These are phyloP conservation scores for Fomitopsis serialis DNA, from an alignment of 768 basidiomycete species.

Conservation along the genomic window DNA sequence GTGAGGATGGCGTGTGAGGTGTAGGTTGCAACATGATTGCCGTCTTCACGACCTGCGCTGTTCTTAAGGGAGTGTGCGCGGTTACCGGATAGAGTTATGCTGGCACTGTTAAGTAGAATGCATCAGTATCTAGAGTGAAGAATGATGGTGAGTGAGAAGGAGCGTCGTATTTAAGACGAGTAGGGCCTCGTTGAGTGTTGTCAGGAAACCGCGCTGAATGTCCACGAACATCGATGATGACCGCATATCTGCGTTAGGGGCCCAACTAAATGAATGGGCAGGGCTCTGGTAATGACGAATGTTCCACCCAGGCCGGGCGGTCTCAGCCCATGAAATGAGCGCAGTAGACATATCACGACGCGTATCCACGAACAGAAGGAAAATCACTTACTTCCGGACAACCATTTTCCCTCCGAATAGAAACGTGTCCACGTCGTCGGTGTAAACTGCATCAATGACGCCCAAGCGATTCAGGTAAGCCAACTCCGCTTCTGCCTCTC, in stretches of 20 bases:
- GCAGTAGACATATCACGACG: too few species aligned
- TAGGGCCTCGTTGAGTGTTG: too few species aligned
- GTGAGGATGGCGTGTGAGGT: conserved; percentile 32
- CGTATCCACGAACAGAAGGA: not conserved
- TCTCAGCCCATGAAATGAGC: too few species aligned
- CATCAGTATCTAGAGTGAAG: not conserved
- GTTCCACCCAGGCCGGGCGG: too few species aligned
- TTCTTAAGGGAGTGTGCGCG: conserved; percentile 57
- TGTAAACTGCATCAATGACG: conserved; percentile 81
- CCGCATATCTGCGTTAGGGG: too few species aligned
- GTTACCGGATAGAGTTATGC: conserved; percentile 70
- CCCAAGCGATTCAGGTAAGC: conserved; percentile 81
- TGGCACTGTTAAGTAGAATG: conserved; percentile 39
- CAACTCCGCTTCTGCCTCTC: conserved; percentile 92
- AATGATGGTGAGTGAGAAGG: not conserved
- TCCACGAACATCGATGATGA: too few species aligned
- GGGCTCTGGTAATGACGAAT: too few species aligned
- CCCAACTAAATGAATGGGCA: too few species aligned
- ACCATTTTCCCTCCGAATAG: conserved; percentile 83
- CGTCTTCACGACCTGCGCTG: conserved; percentile 64
- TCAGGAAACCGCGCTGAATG: too few species aligned
- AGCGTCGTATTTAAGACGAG: too few species aligned
- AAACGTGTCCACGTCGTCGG: conserved; percentile 92
- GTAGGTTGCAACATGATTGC: conserved; percentile 54
- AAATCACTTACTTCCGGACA: conserved; percentile 67